Evolutionary conservation across 2,329 filamentous ascomycete species (phyloP).

Genomic region (Malbranchea cinnamomea): DNA sequence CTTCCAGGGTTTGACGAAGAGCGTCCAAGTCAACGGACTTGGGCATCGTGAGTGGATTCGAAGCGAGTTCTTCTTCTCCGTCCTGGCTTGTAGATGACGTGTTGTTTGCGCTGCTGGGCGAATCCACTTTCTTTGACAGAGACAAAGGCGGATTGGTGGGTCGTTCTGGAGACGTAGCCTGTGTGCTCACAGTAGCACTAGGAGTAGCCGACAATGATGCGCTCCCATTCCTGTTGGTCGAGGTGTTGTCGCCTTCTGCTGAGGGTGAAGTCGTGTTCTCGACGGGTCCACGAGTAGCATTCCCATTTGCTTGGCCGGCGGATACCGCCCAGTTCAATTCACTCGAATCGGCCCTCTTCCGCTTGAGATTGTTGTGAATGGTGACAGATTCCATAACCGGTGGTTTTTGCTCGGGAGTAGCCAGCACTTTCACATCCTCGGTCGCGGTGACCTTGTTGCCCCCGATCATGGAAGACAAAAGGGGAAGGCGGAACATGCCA

Average conservation of each 20-base stretch:
- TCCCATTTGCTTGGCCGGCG: too few species aligned
- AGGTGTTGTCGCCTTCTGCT: too few species aligned
- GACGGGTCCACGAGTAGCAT: too few species aligned
- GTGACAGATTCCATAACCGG: constrained; percentile 15
- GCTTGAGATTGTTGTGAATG: constrained; percentile 36
- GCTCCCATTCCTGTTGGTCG: too few species aligned
- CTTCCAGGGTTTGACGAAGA: constrained; percentile 59
- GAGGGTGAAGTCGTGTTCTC: too few species aligned
- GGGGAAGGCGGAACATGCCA: constrained; percentile 36
- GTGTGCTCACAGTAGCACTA: too few species aligned
- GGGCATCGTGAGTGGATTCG: neutral
- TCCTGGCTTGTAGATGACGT: constrained; percentile 1
- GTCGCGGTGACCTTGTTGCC: constrained; percentile 31
- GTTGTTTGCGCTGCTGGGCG: neutral
- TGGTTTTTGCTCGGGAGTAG: constrained; percentile 20
- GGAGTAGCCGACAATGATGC: too few species aligned
- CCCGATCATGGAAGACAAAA: constrained; percentile 31
- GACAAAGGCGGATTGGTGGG: too few species aligned
- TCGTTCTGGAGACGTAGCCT: too few species aligned
- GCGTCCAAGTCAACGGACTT: constrained; percentile 24
- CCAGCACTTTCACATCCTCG: constrained; percentile 29
- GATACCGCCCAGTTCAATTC: too few species aligned
- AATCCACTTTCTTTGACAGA: too few species aligned
- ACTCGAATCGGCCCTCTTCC: constrained; percentile 39
- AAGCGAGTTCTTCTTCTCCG: neutral